Evolutionary conservation across 768 basidiomycete species (phyloP).

Genomic region (Lactarius tabidus): DNA sequence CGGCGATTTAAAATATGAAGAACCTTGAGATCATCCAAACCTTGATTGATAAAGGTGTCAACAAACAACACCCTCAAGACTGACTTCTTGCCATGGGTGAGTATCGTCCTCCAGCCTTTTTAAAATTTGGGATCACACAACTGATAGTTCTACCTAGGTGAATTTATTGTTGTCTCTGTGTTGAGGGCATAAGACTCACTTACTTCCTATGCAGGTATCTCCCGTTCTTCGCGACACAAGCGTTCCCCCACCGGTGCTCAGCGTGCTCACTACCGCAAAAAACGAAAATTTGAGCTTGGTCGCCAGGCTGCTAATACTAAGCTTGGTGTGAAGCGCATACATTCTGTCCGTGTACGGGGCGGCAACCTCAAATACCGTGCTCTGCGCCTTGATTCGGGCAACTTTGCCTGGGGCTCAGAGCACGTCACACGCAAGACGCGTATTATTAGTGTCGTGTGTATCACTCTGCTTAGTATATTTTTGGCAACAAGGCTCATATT

Average conservation of each 20-base stretch:
- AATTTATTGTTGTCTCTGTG: background rate
- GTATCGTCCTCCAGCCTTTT: constrained; percentile 37
- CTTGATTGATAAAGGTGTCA: constrained; percentile 23
- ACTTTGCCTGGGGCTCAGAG: constrained; percentile 99
- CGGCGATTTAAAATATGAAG: constrained; percentile 13
- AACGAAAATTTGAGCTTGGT: constrained; percentile 99
- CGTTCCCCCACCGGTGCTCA: constrained; percentile 90
- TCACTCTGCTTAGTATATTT: background rate
- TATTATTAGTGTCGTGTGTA: constrained; percentile 88
- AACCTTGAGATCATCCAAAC: constrained; percentile 28
- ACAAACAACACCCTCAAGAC: constrained; percentile 55
- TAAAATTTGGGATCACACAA: background rate
- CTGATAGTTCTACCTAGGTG: background rate
- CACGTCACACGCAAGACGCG: constrained; percentile 92
- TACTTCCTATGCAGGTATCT: constrained; percentile 68
- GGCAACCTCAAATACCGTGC: constrained; percentile 96
- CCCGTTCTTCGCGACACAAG: constrained; percentile 96
- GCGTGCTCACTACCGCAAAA: constrained; percentile 97
- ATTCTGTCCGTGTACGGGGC: constrained; percentile 92
- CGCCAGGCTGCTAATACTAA: constrained; percentile 97
- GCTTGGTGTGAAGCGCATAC: constrained; percentile 92
- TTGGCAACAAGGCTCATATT: background rate
- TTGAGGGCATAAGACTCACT: constrained; percentile 5
- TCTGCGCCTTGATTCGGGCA: constrained; percentile 92
- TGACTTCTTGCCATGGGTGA: constrained; percentile 72